Evolutionary conservation across 805 yeast species (phyloP).

Genomic region (Candida ortonii): DNA sequence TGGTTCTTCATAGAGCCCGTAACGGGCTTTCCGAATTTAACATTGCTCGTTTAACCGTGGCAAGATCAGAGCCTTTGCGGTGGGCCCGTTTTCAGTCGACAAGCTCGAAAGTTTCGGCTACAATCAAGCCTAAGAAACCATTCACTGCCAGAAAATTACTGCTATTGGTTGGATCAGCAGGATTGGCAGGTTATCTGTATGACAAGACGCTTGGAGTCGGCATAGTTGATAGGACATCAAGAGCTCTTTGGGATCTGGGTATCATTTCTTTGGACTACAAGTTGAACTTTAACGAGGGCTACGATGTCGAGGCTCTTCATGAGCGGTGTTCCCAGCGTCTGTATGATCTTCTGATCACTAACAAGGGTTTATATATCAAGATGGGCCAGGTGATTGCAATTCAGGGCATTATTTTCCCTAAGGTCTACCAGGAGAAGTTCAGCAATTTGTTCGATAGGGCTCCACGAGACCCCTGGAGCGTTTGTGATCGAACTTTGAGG

Average conservation of each 20-base stretch:
- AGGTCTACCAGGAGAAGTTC: constrained; percentile 57
- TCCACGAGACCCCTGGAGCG: constrained; percentile 53
- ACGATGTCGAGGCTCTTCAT: constrained; percentile 55
- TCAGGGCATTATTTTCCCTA: constrained; percentile 67
- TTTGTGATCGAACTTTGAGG: constrained; percentile 39
- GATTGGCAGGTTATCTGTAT: constrained; percentile 23
- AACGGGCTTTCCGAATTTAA: too few relatives aligned
- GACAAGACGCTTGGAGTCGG: constrained; percentile 43
- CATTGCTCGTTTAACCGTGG: too few relatives aligned
- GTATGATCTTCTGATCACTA: constrained; percentile 41
- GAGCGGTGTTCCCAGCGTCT: constrained; percentile 54
- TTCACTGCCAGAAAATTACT: constrained; percentile 4
- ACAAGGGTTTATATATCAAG: constrained; percentile 67
- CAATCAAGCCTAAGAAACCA: too few relatives aligned
- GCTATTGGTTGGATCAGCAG: constrained; percentile 14
- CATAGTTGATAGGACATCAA: constrained; percentile 47
- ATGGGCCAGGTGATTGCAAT: constrained; percentile 79
- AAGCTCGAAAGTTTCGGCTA: too few relatives aligned
- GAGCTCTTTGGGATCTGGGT: constrained; percentile 47
- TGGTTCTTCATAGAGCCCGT: too few relatives aligned
- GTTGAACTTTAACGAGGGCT: constrained; percentile 43
- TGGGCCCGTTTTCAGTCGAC: too few relatives aligned
- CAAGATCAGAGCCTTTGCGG: too few relatives aligned
- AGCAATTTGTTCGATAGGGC: constrained; percentile 64
- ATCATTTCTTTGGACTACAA: constrained; percentile 62